These are phyloP conservation scores for Aspergillus novofumigatus DNA, from an alignment of 2,329 filamentous ascomycete genomes.

Conservation along the genomic window DNA sequence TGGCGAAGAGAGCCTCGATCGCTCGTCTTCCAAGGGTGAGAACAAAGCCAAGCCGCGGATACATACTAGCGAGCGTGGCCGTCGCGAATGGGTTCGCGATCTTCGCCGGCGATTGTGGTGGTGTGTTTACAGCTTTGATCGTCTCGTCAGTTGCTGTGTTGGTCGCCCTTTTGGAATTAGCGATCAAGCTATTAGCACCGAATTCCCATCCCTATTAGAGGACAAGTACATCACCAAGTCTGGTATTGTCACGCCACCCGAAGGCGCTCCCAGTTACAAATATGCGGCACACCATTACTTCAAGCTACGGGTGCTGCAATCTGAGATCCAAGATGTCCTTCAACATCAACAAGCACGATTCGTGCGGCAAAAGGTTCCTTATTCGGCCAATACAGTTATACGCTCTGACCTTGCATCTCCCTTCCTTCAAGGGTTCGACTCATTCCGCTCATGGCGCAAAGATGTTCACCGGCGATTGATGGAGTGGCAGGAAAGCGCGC, in stretches of 20 bases:
- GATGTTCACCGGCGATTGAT: constrained; percentile 79
- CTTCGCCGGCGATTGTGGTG: constrained; percentile 86
- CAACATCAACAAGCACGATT: constrained; percentile 87
- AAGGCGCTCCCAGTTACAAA: constrained; percentile 77
- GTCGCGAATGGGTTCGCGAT: constrained; percentile 80
- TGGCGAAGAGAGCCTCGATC: constrained; percentile 31
- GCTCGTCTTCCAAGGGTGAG: constrained; percentile 10
- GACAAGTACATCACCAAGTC: constrained; percentile 80
- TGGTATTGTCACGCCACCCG: constrained; percentile 63
- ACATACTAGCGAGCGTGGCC: constrained; percentile 56
- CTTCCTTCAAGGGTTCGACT: constrained; percentile 77
- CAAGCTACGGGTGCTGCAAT: constrained; percentile 80
- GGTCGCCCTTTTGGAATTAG: constrained; percentile 89
- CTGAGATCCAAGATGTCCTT: constrained; percentile 88
- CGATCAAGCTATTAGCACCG: constrained; percentile 94
- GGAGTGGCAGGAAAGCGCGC: constrained; percentile 82
- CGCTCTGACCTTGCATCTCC: constrained; percentile 76
- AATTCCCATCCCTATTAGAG: constrained; percentile 84
- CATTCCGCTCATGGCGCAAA: constrained; percentile 81
- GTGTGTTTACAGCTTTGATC: constrained; percentile 93
- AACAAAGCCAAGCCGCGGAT: constrained; percentile 34
- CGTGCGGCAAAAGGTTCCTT: constrained; percentile 63
- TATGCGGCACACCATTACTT: constrained; percentile 90
- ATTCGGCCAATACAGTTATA: constrained; percentile 66
- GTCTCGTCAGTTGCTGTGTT: constrained; percentile 91